A percentile compares a stretch with the other conserved stretches of the same genome.
phyloP scores from a whole-genome alignment of 2,329 filamentous ascomycete genomes.

The Boeremia exigua region DNA sequence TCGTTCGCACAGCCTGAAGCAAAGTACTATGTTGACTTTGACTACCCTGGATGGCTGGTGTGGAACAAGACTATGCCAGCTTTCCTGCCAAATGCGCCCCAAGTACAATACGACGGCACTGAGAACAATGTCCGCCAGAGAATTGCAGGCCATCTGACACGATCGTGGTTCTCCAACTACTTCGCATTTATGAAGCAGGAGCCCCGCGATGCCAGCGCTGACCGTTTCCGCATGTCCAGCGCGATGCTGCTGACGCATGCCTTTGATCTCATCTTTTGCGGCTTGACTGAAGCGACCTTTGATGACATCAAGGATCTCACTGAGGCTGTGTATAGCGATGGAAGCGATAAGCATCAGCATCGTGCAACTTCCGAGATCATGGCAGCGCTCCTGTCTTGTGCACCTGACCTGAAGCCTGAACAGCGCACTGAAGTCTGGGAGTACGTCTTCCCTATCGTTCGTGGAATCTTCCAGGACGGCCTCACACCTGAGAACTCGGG shows the following conservation, averaged over 20 bases:
- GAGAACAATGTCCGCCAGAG: conserved; percentile 76
- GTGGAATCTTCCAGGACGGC: conserved; percentile 86
- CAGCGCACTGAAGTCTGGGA: conserved; percentile 81
- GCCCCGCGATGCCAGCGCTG: conserved; percentile 78
- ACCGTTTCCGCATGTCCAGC: conserved; percentile 89
- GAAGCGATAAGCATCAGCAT: conserved; percentile 96
- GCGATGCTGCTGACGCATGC: conserved; percentile 86
- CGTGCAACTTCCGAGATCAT: conserved; percentile 94
- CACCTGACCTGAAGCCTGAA: conserved; percentile 76
- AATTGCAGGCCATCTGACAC: conserved; percentile 80
- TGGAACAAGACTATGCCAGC: conserved; percentile 90
- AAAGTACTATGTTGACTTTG: conserved; percentile 88
- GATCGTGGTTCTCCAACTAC: conserved; percentile 83
- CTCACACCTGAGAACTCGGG: conserved; percentile 91
- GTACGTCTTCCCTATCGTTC: conserved; percentile 87
- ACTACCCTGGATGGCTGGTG: conserved; percentile 94
- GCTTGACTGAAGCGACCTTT: conserved; percentile 76
- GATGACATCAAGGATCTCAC: conserved; percentile 87
- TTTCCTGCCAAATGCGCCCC: conserved; percentile 72
- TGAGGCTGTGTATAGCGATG: conserved; percentile 81
- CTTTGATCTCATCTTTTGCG: conserved; percentile 87
- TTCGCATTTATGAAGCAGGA: conserved; percentile 97
- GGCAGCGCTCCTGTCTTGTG: conserved; percentile 80
- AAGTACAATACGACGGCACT: conserved; percentile 79
- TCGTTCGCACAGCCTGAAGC: conserved; percentile 78